A percentile compares a stretch with the other conserved stretches of the same genome.
phyloP scores from a whole-genome alignment of 2,329 filamentous ascomycete genomes.

The Neoarthrinium moseri region DNA sequence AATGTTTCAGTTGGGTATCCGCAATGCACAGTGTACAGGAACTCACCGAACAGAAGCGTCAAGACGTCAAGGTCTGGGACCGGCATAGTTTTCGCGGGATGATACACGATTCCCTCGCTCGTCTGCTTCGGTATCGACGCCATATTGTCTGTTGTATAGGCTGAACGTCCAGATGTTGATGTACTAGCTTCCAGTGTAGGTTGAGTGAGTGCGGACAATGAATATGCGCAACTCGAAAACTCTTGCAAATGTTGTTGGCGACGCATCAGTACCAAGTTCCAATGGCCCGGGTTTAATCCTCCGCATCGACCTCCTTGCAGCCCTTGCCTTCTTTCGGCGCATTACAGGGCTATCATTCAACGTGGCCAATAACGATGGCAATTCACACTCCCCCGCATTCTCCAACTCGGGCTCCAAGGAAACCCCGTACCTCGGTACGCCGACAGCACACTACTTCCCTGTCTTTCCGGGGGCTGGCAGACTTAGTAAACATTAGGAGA shows the following conservation, averaged over 20 bases:
- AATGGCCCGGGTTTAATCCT: too few relatives aligned
- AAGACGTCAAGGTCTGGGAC: constrained; percentile 41
- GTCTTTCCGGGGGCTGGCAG: too few relatives aligned
- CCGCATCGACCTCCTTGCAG: neutral
- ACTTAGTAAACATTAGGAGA: too few relatives aligned
- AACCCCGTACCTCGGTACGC: neutral
- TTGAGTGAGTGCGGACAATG: too few relatives aligned
- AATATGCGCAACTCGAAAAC: too few relatives aligned
- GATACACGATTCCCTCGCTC: constrained; percentile 36
- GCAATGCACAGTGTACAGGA: too few relatives aligned
- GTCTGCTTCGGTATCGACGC: constrained; percentile 25
- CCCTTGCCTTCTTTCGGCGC: neutral
- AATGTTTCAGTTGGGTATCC: neutral
- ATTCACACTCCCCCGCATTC: constrained; percentile 5
- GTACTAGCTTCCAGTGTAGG: too few relatives aligned
- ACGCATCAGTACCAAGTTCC: too few relatives aligned
- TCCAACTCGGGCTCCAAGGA: constrained; percentile 1
- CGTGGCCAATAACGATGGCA: neutral
- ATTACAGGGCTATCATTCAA: neutral
- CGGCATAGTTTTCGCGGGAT: constrained; percentile 25
- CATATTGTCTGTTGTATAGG: constrained; percentile 17
- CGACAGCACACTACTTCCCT: too few relatives aligned
- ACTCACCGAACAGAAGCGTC: constrained; percentile 41
- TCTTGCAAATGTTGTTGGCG: too few relatives aligned
- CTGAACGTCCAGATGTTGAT: too few relatives aligned